These are phyloP conservation scores for Globomyces sp. DNA, from an alignment of 371 early-diverging fungal species.

Conservation along the genomic window DNA sequence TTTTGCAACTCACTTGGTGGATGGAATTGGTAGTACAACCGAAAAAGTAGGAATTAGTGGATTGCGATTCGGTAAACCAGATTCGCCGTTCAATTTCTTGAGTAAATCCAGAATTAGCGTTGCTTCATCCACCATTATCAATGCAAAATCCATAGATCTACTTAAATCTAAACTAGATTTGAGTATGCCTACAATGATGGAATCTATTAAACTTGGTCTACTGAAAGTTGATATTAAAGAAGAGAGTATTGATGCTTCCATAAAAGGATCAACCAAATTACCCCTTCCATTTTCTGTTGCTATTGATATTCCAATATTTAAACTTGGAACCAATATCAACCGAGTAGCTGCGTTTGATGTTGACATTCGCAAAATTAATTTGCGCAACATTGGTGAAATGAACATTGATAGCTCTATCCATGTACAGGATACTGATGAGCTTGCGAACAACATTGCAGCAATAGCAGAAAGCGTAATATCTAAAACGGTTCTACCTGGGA, in stretches of 20 bases:
- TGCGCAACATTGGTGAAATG: not conserved
- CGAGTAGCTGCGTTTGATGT: not conserved
- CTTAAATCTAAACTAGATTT: not conserved
- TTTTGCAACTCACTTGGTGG: conserved; percentile 1
- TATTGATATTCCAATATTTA: not conserved
- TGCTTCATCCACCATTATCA: conserved; percentile 4
- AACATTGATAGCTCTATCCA: not conserved
- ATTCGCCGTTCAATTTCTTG: conserved; percentile 3
- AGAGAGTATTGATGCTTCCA: not conserved
- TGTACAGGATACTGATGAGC: not conserved
- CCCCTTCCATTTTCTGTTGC: not conserved
- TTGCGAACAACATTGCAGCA: conserved; percentile 3
- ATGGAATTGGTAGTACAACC: not conserved
- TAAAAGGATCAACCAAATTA: not conserved
- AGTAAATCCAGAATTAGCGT: not conserved
- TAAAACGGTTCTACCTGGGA: not conserved
- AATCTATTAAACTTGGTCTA: not conserved
- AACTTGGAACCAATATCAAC: not conserved
- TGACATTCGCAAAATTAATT: not conserved
- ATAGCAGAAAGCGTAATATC: not conserved
- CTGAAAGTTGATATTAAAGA: not conserved
- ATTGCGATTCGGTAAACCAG: not conserved
- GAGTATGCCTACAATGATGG: not conserved
- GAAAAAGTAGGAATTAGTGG: conserved; percentile 9
- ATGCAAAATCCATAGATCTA: not conserved